Evolutionary conservation across 2,329 filamentous ascomycete genomes (phyloP), one percentile per base, ranked within the genome.

Genomic region (Nigrograna mackinnonii): DNA sequence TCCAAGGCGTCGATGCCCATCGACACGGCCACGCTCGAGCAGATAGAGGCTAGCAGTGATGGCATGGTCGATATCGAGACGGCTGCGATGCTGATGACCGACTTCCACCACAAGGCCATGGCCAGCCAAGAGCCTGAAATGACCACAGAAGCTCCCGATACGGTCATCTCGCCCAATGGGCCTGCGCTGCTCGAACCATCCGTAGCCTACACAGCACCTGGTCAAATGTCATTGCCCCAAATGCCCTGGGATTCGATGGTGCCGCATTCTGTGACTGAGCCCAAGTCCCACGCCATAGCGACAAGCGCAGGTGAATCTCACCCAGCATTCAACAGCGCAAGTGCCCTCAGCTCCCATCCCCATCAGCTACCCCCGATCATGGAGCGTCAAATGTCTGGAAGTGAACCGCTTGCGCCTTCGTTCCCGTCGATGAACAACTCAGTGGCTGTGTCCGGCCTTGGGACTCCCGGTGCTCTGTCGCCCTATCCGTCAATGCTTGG

Each of bases 11-110:
- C 86, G 28, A 84, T 94, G 64, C 82, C 86, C 50, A 83, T 96
- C 57, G 94, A 97, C 66, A 85, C 90, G 36, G 85, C 89, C 35
- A 86, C 89, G 42, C 76, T 96, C 59, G 91, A 96, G 73, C 91
- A 96, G 71, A 91, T 97, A 64, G 91, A 96, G 72, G 88, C 87
- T 61, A 89, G 85, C 73, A 89, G 85, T 68, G 92, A 96, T 69
- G 87, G 86, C 68, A 87, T 92, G 73, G 91, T 96, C 65, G 94
- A 96, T 69, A 87, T 96, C 64, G 92, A 99, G 79, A 91, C 92
- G 60, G 94, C 94, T 57, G 94, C 94, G 57, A 96, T 97, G 90
- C 83, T 99, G 69, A 95, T 99, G 77, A 94, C 92, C 67, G 91
- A 97, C 74, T 87, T 97, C 67, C 92, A 96, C 74, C 91, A 96